Evolutionary conservation across 1,284 basidiomycete genomes (phyloP).

Genomic region (Wolfiporia cocos): DNA sequence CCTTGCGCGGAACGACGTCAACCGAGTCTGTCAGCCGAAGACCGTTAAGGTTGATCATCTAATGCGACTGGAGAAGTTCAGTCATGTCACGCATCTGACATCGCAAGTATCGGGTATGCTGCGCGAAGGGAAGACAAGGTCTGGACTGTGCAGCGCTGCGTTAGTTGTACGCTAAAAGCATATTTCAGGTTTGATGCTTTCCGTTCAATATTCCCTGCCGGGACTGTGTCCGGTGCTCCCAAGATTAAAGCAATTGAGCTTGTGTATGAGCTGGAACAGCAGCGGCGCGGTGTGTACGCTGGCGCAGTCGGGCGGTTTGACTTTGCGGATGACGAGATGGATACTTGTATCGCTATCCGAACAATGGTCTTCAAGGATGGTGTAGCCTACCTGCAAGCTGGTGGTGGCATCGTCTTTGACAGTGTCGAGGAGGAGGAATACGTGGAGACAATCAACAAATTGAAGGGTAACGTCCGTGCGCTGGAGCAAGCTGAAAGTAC

Average conservation of each 20-base stretch:
- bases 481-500: constrained; percentile 87
- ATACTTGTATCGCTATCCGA: constrained; percentile 97
- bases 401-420: constrained; percentile 97
- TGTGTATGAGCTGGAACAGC: constrained; percentile 81
- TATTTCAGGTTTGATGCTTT: constrained; percentile 88
- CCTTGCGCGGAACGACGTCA: constrained; percentile 98
- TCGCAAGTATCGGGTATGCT: constrained; percentile 90
- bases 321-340: constrained; percentile 93
- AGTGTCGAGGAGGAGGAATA: constrained; percentile 98
- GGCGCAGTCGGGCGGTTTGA: constrained; percentile 97
- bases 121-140: constrained; percentile 79
- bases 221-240: constrained; percentile 98
- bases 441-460: constrained; percentile 93
- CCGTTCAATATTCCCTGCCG: constrained; percentile 98
- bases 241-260: constrained; percentile 99
- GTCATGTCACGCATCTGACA: constrained; percentile 97
- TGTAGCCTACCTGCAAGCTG: constrained; percentile 89
- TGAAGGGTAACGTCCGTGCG: constrained; percentile 83
- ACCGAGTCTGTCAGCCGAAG: constrained; percentile 91
- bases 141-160: constrained; percentile 20
- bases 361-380: constrained; percentile 98
- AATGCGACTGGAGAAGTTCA: constrained; percentile 94
- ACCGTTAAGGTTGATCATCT: constrained; percentile 96
- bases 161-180: constrained; percentile 1
- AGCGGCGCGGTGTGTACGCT: constrained; percentile 92